Evolutionary conservation across 306 rosid species (phyloP), one percentile per base, ranked within the genome.

Genomic region (Hippophae tibetana): DNA sequence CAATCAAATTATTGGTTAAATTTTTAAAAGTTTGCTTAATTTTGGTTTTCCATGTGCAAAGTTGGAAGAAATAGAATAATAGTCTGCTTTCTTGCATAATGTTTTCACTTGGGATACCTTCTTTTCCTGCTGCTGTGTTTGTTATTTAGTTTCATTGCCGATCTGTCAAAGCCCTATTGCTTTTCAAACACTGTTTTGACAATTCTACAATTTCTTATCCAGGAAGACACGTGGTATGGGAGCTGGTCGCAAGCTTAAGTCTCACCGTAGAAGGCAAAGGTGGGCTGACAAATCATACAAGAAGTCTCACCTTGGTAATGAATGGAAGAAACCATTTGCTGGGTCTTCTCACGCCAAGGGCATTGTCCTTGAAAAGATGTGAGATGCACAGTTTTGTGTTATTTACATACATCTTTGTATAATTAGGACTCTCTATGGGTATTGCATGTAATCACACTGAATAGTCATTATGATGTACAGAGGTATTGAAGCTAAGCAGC

Each of bases 281-380:
- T 85, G 93, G 93, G 93, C 93, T 2, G 86, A 85, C 59, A 82
- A 85, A 67, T 13, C 88, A 42, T 85, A 85, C 93, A 85, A 85
- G 58, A 85, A 85, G 63, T 85, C 93, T 49, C 78, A 85, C 57
- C 93, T 85, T 67, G 95, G 95, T 9, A 87, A 87, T 61, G 95
- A 86, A 58, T 86, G 95, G 95, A 87, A 87, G 80, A 84, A 84
- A 26, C 95, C 95, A 14, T 87, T 87, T 65, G 90, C 95, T 9
- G 95, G 95, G 10, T 87, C 95, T 57, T 87, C 95, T 13, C 95
- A 87, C 38, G 92, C 95, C 0, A 87, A 87, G 64, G 95, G 92
- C 51, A 87, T 87, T 51, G 95, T 87, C 42, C 87, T 87, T 56
- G 92, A 87, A 54, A 87, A 87, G 84, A 87, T 85, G 92, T 84